Conservation (phyloP, 306 rosid genomes). For the Vachellia collinsii region DNA sequence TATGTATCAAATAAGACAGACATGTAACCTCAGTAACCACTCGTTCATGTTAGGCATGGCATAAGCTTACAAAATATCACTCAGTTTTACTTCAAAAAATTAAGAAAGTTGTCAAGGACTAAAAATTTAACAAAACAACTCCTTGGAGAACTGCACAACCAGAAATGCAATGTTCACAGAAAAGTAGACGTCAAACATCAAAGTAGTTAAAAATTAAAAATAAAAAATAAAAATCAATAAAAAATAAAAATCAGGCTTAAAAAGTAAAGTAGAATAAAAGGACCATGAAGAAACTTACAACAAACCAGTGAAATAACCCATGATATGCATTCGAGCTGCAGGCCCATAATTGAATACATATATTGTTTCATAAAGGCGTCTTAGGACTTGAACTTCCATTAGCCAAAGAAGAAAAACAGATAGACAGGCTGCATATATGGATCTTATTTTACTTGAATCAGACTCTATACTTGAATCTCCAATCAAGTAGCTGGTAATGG, state of each 20-base stretch:
- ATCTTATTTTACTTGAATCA: constrained; percentile 37
- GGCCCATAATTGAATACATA: constrained; percentile 76
- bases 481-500: constrained; percentile 60
- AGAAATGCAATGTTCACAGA: constrained; percentile 11
- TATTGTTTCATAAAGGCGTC: constrained; percentile 73
- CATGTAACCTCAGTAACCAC: constrained; percentile 11
- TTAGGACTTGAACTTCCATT: constrained; percentile 77
- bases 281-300: constrained; percentile 62
- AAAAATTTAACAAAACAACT: not conserved
- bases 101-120: constrained; percentile 6
- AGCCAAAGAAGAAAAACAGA: constrained; percentile 76
- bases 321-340: constrained; percentile 80
- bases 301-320: constrained; percentile 82
- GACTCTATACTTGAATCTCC: constrained; percentile 62
- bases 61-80: not conserved
- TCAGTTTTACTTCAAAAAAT: not conserved
- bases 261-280: constrained; percentile 29
- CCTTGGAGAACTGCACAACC: constrained; percentile 12
- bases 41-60: not conserved
- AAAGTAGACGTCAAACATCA: not conserved
- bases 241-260: not conserved
- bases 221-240: not conserved
- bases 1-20: not conserved
- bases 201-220: not conserved
- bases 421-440: constrained; percentile 58